Evolutionary conservation across 495 filamentous ascomycete species (phyloP), one percentile per base, ranked within the genome.

Genomic region (Podospora anserina): DNA sequence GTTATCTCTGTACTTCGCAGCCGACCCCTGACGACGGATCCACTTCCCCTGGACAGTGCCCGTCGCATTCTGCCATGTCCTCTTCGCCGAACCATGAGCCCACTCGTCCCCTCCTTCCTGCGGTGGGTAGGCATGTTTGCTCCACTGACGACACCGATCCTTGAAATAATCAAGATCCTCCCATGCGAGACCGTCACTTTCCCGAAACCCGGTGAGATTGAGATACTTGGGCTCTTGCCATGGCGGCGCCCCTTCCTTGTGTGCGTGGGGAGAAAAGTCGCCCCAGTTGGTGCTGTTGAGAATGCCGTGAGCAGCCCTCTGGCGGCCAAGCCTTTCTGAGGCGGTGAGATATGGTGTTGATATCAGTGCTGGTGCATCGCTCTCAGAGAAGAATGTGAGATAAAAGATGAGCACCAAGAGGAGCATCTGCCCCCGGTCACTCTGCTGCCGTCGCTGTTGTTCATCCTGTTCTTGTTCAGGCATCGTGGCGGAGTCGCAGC

Each of bases 61-160:
- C 6, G 92, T 94, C 32, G 90, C 85, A 79, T 97, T 97, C 72
- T 88, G 86, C 83, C 94, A 97, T 16, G 92, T 76, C 73, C 79
- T 64, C 81, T 76, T 64, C 74, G 78, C 69, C 72, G 82, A 60
- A 80, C 78, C 74, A 79, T 82, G 68, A 26, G 77, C 73, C 75
- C 77, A 77, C 32, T 75, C 70, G 18, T 77, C 67, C 26, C 69
- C 55, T 77, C 74, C 18, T 15, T 64, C 57, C 16, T 71, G 68
- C 27, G 74, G 67, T 4, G 78, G 75, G 23, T 80, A 79, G 75
- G 76, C 68, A 76, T 81, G 71, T 73, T 76, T 67, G 69, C 76
- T 77, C 83, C 79, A 73, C 80, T 84, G 70, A 74, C 76, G 76
- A 66, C 79, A 79, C 32, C 80, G 75, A 63, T 79, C 73, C 63